Percentiles rank a stretch among this genome's conserved stretches.
Evolutionary conservation across 768 basidiomycete genomes (phyloP).

Genomic region (Podaxis sp.): DNA sequence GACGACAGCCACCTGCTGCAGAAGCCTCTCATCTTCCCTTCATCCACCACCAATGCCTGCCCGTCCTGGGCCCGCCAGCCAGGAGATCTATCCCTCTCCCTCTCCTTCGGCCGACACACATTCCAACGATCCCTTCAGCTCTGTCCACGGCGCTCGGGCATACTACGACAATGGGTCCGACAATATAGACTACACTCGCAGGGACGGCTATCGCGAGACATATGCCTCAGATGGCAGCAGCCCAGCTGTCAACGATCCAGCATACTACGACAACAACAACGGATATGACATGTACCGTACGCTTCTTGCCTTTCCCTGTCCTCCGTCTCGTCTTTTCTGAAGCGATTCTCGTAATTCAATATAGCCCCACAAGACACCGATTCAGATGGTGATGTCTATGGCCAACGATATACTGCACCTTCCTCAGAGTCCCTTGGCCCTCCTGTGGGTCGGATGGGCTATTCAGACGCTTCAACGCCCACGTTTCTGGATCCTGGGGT

Average conservation of each 20-base stretch:
- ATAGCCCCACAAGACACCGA: constrained; percentile 80
- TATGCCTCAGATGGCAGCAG: constrained; percentile 71
- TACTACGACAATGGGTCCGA: constrained; percentile 81
- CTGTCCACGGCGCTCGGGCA: constrained; percentile 32
- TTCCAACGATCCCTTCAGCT: constrained; percentile 65
- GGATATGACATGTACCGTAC: constrained; percentile 63
- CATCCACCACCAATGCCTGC: constrained; percentile 42
- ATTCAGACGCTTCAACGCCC: constrained; percentile 71
- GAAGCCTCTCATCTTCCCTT: constrained; percentile 8
- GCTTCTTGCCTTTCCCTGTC: constrained; percentile 18
- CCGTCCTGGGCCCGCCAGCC: constrained; percentile 53
- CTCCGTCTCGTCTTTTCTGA: constrained; percentile 19
- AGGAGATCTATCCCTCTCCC: constrained; percentile 64
- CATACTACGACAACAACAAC: constrained; percentile 57
- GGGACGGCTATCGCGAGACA: constrained; percentile 51
- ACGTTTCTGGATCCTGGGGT: constrained; percentile 65
- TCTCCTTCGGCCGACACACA: constrained; percentile 61
- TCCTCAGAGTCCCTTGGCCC: constrained; percentile 76
- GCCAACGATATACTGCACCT: constrained; percentile 59
- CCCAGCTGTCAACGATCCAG: constrained; percentile 51
- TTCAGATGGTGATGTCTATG: constrained; percentile 76
- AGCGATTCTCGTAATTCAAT: constrained; percentile 18
- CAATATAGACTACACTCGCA: constrained; percentile 58
- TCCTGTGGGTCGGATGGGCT: constrained; percentile 43
- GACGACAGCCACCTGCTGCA: constrained; percentile 8